phyloP scores from a whole-genome alignment of 768 basidiomycete genomes.

The Tylopilus cervinicoccineus region DNA sequence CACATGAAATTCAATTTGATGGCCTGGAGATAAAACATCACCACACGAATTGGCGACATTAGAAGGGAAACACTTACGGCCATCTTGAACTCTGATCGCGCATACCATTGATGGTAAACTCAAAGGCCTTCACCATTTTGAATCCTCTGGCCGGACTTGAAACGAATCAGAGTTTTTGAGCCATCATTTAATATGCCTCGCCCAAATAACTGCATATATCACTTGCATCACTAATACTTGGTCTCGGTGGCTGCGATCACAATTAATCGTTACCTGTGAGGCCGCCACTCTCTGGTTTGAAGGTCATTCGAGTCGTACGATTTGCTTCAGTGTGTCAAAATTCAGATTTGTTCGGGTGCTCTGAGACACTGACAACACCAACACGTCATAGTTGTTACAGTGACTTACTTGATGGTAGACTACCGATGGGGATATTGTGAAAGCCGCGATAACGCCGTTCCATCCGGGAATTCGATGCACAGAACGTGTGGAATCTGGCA shows the following conservation, averaged over 20 bases:
- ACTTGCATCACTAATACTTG: not conserved
- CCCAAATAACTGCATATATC: not conserved
- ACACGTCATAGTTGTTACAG: not conserved
- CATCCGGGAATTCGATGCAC: slow-evolving; percentile 4
- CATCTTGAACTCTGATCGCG: slow-evolving; percentile 7
- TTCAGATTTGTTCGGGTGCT: not conserved
- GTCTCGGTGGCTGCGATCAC: too few species aligned
- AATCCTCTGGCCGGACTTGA: not conserved
- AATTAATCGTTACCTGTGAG: not conserved
- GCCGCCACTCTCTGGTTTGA: not conserved
- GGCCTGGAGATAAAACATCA: not conserved
- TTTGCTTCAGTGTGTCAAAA: not conserved
- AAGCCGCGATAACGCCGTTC: slow-evolving; percentile 7
- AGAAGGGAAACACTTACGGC: slow-evolving; percentile 11
- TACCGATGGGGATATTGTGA: not conserved
- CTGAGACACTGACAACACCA: not conserved
- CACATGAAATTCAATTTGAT: slow-evolving; percentile 11
- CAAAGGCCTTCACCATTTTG: not conserved
- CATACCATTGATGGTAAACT: slow-evolving; percentile 9
- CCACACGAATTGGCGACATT: not conserved
- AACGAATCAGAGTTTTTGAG: not conserved
- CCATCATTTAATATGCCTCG: not conserved
- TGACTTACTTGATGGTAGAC: not conserved
- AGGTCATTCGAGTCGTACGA: not conserved
- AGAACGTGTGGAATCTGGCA: not conserved